Conservation (phyloP, 768 basidiomycete genomes). For the Suillus plorans region DNA sequence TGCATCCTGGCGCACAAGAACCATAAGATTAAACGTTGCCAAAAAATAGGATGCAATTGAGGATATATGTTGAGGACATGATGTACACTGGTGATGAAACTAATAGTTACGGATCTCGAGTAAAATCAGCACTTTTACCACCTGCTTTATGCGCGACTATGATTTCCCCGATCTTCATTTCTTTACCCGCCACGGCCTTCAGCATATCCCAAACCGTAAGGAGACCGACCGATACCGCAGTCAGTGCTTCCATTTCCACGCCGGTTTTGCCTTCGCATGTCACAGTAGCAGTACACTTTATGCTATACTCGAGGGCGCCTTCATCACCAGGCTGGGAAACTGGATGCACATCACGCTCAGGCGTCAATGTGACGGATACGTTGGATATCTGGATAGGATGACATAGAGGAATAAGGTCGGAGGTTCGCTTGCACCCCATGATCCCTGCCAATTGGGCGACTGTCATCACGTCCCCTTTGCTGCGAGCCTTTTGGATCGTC, state of each 20-base stretch:
- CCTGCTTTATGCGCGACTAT: conserved; percentile 68
- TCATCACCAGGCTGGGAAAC: not conserved
- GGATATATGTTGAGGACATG: not conserved
- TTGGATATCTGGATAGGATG: conserved; percentile 79
- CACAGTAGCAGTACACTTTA: conserved; percentile 67
- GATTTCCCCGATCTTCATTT: conserved; percentile 77
- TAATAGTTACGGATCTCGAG: conserved; percentile 11
- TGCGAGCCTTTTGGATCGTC: conserved; percentile 49
- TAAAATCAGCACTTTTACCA: conserved; percentile 74
- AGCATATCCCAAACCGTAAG: conserved; percentile 94
- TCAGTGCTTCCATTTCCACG: conserved; percentile 92
- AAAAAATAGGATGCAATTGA: not conserved
- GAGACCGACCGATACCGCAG: conserved; percentile 74
- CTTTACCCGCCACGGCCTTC: conserved; percentile 84
- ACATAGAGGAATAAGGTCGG: conserved; percentile 83
- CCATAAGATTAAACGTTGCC: not conserved
- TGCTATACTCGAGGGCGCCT: conserved; percentile 38
- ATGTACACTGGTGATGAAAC: not conserved
- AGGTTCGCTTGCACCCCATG: conserved; percentile 84
- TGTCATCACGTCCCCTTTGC: conserved; percentile 71
- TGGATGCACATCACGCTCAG: conserved; percentile 31
- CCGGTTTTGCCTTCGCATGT: conserved; percentile 80
- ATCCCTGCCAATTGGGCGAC: conserved; percentile 85
- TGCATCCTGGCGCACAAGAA: not conserved
- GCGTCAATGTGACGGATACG: conserved; percentile 60